Base-by-base conservation (phyloP, 805 yeast genomes). In the Barnettozyma botsteinii region DNA sequence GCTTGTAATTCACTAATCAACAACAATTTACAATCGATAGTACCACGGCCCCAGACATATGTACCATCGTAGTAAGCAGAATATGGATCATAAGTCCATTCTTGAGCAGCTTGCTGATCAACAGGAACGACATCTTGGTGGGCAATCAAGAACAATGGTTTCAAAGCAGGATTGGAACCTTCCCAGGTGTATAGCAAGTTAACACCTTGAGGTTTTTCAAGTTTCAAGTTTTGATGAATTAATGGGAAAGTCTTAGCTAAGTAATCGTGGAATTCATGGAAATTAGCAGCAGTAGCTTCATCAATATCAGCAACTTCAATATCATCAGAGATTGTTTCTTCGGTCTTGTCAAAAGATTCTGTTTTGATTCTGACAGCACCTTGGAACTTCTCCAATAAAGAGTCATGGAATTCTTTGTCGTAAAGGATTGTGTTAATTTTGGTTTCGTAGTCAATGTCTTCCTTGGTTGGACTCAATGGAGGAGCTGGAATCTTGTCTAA, bases 71-170 rank as follows among this genome's bases (percentile, higher is more conserved):
- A 83, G 51, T 71, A 65, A 13, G 83, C 86, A 14, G 70, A 57
- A 43, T 77, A 83, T 3, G 95, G 94, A 12, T 78, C 79, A 52
- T 73, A 66, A 0, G 63, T 65, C 95, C 95, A 86, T 38, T 73
- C 64, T 20, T 59, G 64, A 29, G 69, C 60, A 0, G 87, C 76
- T 20, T 69, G 73, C 13, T 59, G 55, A 54, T 78, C 83, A 5
- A 84, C 83, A 1, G 95, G 95, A 13, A 86, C 95, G 3, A 81
- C 86, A 56, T 85, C 95, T 56, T 80, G 85, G 57, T 86, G 95
- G 3, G 93, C 89, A 60, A 81, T 73, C 33, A 85, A 63, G 60
- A 86, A 51, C 14, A 80, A 50, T 7, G 95, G 95, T 54, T 80
- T 77, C 48, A 79, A 61, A 2, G 56, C 44, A 3, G 52, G 21